Percentiles rank a stretch among this genome's conserved stretches.
phyloP scores from a whole-genome alignment of 306 rosid genomes.

The Hippophae tibetana region DNA sequence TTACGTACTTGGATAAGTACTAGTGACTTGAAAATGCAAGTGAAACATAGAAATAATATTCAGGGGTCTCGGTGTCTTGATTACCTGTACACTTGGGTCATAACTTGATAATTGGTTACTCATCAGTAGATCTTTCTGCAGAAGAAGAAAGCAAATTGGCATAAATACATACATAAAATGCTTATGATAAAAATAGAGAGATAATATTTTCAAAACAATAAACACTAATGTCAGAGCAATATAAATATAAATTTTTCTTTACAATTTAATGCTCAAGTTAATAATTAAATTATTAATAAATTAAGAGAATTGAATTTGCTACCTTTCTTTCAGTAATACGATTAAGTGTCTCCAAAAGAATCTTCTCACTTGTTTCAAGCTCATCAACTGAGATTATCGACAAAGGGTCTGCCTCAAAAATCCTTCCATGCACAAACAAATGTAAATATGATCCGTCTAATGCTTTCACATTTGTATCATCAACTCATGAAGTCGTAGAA shows the following conservation, averaged over 20 bases:
- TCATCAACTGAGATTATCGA: constrained; percentile 1
- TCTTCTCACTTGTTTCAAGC: constrained; percentile 3
- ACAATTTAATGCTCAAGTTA: not conserved
- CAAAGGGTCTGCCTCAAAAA: constrained; percentile 6
- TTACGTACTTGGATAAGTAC: not conserved
- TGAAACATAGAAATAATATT: not conserved
- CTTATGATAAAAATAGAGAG: not conserved
- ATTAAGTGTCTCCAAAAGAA: constrained; percentile 2
- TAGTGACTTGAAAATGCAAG: not conserved
- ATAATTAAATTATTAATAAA: too few species aligned
- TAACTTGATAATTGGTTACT: constrained; percentile 16
- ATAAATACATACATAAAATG: not conserved
- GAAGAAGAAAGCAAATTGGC: not conserved
- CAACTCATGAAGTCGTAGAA: too few species aligned
- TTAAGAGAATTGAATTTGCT: too few species aligned
- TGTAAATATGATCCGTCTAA: not conserved
- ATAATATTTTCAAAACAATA: too few species aligned
- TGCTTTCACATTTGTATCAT: not conserved
- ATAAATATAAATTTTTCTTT: not conserved
- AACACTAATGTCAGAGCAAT: too few species aligned
- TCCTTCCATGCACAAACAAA: not conserved
- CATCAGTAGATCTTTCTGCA: constrained; percentile 20
- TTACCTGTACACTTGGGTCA: constrained; percentile 22
- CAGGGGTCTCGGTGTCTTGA: too few species aligned
- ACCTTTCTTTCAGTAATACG: constrained; percentile 7